Conservation (phyloP, 176 grass and related monocot genomes). For the Neostapfia colusana region DNA sequence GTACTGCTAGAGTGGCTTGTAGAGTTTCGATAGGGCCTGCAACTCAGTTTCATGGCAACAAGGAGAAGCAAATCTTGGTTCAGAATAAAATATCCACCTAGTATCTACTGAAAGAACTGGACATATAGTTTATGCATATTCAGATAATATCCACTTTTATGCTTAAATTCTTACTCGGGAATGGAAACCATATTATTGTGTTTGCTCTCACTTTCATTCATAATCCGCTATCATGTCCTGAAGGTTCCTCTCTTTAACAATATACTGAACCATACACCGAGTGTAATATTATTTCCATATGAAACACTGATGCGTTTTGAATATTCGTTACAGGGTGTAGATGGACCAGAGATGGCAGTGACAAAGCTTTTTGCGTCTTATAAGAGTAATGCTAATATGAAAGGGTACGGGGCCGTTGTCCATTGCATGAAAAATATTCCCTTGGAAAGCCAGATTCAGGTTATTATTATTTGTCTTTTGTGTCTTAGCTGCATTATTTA, state of each 20-base stretch:
- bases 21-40: neutral
- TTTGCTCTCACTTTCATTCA: neutral
- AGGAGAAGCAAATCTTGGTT: neutral
- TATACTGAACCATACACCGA: neutral
- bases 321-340: slow-evolving; percentile 58
- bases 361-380: slow-evolving; percentile 81
- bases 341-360: slow-evolving; percentile 87
- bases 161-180: neutral
- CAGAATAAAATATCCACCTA: neutral
- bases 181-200: neutral
- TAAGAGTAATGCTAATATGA: slow-evolving; percentile 46
- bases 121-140: neutral
- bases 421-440: slow-evolving; percentile 79
- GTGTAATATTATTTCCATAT: neutral
- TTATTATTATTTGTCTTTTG: slow-evolving; percentile 32
- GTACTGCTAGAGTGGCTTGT: neutral
- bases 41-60: neutral
- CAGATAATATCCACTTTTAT: neutral
- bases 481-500: neutral
- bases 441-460: slow-evolving; percentile 73
- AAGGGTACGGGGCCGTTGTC: slow-evolving; percentile 48
- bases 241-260: neutral
- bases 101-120: neutral
- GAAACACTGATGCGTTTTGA: slow-evolving; percentile 35
- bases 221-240: neutral